Evolutionary conservation across 768 basidiomycete species (phyloP).

Genomic region (Podaxis carcinomalis): DNA sequence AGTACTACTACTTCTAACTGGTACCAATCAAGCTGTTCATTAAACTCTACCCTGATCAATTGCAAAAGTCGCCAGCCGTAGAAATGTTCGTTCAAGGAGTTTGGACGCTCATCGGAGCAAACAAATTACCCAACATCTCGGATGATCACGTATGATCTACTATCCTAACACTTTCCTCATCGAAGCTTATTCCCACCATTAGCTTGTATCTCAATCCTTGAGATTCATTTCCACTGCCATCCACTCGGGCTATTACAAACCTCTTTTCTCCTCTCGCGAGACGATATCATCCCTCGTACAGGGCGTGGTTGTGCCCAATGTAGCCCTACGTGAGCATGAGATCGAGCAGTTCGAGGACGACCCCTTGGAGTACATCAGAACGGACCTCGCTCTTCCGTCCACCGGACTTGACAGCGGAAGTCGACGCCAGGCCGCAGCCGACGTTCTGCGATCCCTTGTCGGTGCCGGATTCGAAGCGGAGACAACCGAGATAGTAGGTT

Average conservation of each 20-base stretch:
- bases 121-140: constrained; percentile 60
- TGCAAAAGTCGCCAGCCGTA: constrained; percentile 59
- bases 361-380: constrained; percentile 89
- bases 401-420: constrained; percentile 72
- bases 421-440: constrained; percentile 87
- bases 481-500: constrained; percentile 81
- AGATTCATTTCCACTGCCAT: constrained; percentile 91
- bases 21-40: constrained; percentile 58
- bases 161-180: not conserved
- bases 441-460: constrained; percentile 91
- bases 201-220: constrained; percentile 89
- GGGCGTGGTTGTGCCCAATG: constrained; percentile 93
- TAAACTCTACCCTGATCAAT: constrained; percentile 78
- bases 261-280: constrained; percentile 76
- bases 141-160: constrained; percentile 63
- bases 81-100: constrained; percentile 78
- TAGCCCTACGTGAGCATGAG: constrained; percentile 81
- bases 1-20: not conserved
- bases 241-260: constrained; percentile 78
- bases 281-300: constrained; percentile 81
- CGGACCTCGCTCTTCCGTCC: constrained; percentile 70
- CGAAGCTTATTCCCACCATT: not conserved
- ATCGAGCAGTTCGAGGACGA: constrained; percentile 97
- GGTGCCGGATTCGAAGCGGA: constrained; percentile 75
- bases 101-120: constrained; percentile 83